Evolutionary conservation across 2,329 filamentous ascomycete genomes (phyloP), one percentile per base, ranked within the genome.

Genomic region (Aspergillus uvarum): DNA sequence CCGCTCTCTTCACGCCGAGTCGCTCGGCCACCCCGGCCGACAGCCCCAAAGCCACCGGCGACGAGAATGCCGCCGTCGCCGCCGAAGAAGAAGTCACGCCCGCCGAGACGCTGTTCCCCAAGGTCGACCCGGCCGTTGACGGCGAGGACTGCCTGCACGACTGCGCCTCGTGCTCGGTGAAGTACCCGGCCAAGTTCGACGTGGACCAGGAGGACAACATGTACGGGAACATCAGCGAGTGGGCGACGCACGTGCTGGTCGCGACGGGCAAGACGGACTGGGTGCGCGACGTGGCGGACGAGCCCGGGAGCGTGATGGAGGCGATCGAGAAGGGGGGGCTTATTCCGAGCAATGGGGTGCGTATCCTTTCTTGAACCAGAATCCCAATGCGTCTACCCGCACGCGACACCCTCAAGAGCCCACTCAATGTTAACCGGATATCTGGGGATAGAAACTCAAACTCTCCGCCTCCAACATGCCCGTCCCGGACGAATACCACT

Each of bases 241-340:
- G 92, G 90, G 88, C 86, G 70, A 95, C 92, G 21, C 95, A 99
- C 77, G 74, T 96, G 63, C 80, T 99, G 32, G 92, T 98, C 16
- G 95, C 92, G 24, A 99, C 95, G n/a, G 91, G 92, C 62, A 96
- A 97, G 84, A 85, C 88, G 26, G 95, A 99, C 77, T 99, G 95
- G 95, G 89, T 94, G 71, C 80, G 91, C 61, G 89, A 96, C 79
- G 91, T 96, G 50, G 87, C 85, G 59, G 90, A 98, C 72, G 95
- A 98, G 81, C 88, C 90, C 76, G 90, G 89, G 5, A 92, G 89
- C 72, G 83, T 94, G 32, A 94, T 94, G 90, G 82, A 92, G 79
- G 90, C 89, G 1, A 84, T 93, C 67, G 83, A 78, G 47, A 78
- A 77, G 59, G 74, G 75, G 19, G 77, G 75, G 1, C 47, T 79